These are phyloP conservation scores for Suhomyces tanzawaensis DNA, from an alignment of 805 yeast genomes.

Conservation along the genomic window DNA sequence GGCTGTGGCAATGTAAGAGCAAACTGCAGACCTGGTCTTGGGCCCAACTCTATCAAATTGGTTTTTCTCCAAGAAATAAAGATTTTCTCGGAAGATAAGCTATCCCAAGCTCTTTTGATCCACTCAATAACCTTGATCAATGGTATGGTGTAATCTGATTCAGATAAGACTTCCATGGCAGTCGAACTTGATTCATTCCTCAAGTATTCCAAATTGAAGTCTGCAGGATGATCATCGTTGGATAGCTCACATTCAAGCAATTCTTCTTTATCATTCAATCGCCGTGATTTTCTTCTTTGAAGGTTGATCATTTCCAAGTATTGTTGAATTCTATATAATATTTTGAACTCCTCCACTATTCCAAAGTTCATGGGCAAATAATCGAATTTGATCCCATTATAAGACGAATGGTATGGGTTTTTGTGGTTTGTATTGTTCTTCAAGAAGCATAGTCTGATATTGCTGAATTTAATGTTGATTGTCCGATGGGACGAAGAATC, in stretches of 20 bases:
- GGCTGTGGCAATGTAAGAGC: not conserved
- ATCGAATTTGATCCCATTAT: conserved; percentile 48
- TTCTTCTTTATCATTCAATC: not conserved
- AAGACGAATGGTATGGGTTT: conserved; percentile 32
- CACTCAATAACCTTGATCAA: conserved; percentile 57
- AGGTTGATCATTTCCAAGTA: conserved; percentile 44
- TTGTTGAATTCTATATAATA: conserved; percentile 56
- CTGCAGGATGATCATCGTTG: conserved; percentile 1
- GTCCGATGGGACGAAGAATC: conserved; percentile 64
- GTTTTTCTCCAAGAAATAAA: conserved; percentile 36
- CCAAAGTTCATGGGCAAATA: conserved; percentile 66
- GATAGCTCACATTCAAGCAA: too few relatives aligned
- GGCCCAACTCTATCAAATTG: conserved; percentile 25
- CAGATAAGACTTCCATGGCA: conserved; percentile 32
- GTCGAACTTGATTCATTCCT: conserved; percentile 5
- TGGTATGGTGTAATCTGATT: conserved; percentile 45
- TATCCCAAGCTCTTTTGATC: conserved; percentile 57
- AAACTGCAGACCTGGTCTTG: not conserved
- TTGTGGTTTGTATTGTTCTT: conserved; percentile 39
- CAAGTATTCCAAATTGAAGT: conserved; percentile 1
- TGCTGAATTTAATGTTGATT: conserved; percentile 36
- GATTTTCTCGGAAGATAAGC: conserved; percentile 31
- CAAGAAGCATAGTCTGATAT: conserved; percentile 34
- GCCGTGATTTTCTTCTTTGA: conserved; percentile 22
- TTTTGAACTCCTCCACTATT: conserved; percentile 58